Percentiles rank a stretch among this genome's conserved stretches.
These are phyloP conservation scores for Cornus florida DNA, from an alignment of 148 eudicot genomes.

Conservation along the genomic window DNA sequence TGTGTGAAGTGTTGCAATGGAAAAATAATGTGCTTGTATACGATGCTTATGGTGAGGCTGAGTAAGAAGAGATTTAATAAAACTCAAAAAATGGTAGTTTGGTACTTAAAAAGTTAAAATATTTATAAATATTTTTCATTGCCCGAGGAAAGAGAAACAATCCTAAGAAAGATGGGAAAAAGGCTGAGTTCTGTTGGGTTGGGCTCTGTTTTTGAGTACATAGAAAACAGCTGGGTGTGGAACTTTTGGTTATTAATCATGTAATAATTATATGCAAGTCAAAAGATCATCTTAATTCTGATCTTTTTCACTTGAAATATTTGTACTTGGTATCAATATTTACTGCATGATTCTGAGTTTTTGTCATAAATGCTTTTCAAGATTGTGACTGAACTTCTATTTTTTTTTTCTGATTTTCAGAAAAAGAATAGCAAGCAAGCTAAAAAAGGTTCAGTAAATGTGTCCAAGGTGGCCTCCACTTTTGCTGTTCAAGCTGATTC, in stretches of 20 bases:
- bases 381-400: background rate
- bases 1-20: background rate
- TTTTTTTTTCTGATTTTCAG: conserved; percentile 26
- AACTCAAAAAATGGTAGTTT: background rate
- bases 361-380: background rate
- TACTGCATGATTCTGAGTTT: background rate
- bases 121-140: background rate
- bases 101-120: background rate
- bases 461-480: conserved; percentile 37
- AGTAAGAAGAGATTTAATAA: background rate
- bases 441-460: conserved; percentile 34
- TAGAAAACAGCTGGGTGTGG: background rate
- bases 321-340: background rate
- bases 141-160: background rate
- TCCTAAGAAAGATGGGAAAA: background rate
- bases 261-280: background rate
- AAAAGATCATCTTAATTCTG: background rate
- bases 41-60: too few relatives aligned
- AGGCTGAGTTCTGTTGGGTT: background rate
- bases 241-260: background rate
- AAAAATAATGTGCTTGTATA: background rate
- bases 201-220: background rate
- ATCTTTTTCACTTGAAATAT: background rate
- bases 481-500: conserved; percentile 16
- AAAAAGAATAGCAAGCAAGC: conserved; percentile 32